Percentiles rank a stretch among this genome's conserved stretches.
Conservation (phyloP, 1,139 yeast species). For the Taphrina communis region DNA sequence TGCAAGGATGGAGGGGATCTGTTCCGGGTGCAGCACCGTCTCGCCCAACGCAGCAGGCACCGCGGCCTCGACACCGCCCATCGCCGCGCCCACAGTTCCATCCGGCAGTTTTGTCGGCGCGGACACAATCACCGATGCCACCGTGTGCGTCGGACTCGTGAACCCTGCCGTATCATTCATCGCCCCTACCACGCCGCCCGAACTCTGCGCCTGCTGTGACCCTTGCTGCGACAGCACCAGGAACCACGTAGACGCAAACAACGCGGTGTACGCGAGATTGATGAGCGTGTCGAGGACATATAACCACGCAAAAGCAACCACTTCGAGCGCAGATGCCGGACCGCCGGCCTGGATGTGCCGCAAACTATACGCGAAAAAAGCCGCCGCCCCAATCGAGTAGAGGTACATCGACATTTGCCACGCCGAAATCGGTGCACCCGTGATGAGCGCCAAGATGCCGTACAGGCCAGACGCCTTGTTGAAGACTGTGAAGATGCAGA, state of each 20-base stretch:
- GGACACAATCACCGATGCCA: slow-evolving; percentile 21
- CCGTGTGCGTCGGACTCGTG: slow-evolving; percentile 39
- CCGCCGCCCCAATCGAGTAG: slow-evolving; percentile 67
- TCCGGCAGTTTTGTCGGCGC: slow-evolving; percentile 27
- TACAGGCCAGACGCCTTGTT: slow-evolving; percentile 90
- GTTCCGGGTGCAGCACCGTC: slow-evolving; percentile 46
- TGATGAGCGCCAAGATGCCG: slow-evolving; percentile 82
- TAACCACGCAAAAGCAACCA: slow-evolving; percentile 61
- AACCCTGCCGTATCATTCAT: slow-evolving; percentile 43
- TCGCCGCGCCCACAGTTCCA: slow-evolving; percentile 24
- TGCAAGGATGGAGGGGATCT: slow-evolving; percentile 46
- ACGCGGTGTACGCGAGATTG: slow-evolving; percentile 71
- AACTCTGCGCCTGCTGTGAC: neutral
- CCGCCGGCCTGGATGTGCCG: slow-evolving; percentile 45
- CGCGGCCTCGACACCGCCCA: slow-evolving; percentile 9
- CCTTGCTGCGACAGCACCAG: slow-evolving; percentile 40
- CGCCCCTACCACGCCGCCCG: slow-evolving; percentile 9
- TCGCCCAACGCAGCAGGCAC: slow-evolving; percentile 26
- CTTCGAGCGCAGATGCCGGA: slow-evolving; percentile 19
- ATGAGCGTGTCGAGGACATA: slow-evolving; percentile 71
- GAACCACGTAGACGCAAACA: slow-evolving; percentile 80
- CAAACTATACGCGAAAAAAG: slow-evolving; percentile 69
- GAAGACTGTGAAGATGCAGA: slow-evolving; percentile 76
- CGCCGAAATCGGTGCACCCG: slow-evolving; percentile 79
- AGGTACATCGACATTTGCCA: slow-evolving; percentile 84